phyloP scores from a whole-genome alignment of 2,329 filamentous ascomycete genomes.

The Fulvia fulva region DNA sequence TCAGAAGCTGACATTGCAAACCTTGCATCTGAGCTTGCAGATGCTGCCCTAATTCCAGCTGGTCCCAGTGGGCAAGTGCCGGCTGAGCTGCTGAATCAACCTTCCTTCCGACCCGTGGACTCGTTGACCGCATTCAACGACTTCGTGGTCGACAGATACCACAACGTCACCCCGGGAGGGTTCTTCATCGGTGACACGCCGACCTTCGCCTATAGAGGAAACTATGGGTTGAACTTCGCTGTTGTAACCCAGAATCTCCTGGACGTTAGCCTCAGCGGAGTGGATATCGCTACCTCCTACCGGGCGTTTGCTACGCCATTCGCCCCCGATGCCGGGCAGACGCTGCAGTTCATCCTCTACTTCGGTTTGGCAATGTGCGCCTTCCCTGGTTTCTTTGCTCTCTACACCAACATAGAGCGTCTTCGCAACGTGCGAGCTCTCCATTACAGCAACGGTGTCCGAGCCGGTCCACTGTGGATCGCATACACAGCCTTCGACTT shows the following conservation, averaged over 20 bases:
- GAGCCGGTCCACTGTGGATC: slow-evolving; percentile 76
- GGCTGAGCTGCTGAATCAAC: slow-evolving; percentile 25
- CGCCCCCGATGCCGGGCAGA: slow-evolving; percentile 63
- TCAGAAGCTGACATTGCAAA: slow-evolving; percentile 16
- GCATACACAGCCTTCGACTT: slow-evolving; percentile 82
- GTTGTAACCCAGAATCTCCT: slow-evolving; percentile 86
- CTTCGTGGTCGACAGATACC: slow-evolving; percentile 60
- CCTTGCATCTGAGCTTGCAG: slow-evolving; percentile 20
- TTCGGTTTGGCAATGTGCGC: slow-evolving; percentile 73
- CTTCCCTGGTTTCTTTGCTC: slow-evolving; percentile 79
- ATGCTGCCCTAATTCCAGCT: slow-evolving; percentile 34
- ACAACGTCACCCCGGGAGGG: slow-evolving; percentile 70
- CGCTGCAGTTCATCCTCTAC: slow-evolving; percentile 75
- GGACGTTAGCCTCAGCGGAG: slow-evolving; percentile 68
- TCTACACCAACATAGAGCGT: slow-evolving; percentile 85
- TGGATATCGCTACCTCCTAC: slow-evolving; percentile 67
- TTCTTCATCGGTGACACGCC: slow-evolving; percentile 67
- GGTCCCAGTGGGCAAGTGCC: slow-evolving; percentile 38
- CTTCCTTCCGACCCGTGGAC: slow-evolving; percentile 53
- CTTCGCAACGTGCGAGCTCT: slow-evolving; percentile 74
- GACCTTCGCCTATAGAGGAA: slow-evolving; percentile 67
- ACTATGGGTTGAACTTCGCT: slow-evolving; percentile 59
- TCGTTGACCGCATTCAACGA: slow-evolving; percentile 65
- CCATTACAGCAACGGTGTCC: slow-evolving; percentile 88
- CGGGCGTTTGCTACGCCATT: slow-evolving; percentile 73